Base-by-base conservation (phyloP, 2,329 filamentous ascomycete species). In the Xylariales sp. region DNA sequence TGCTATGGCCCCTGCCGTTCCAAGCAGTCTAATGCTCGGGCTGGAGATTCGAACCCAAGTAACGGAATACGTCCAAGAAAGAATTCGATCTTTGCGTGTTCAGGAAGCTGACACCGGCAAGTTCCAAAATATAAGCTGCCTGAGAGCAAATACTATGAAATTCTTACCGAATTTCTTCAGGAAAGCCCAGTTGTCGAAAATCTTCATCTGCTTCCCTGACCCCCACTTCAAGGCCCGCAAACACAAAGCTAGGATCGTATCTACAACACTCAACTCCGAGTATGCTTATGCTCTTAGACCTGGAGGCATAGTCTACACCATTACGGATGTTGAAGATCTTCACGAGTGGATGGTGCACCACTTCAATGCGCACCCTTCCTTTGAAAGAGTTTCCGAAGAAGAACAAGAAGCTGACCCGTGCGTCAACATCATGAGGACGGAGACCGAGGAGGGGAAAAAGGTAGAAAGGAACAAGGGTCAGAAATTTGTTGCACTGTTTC, bases 201-300 rank as follows among this genome's bases (percentile, higher is more conserved):
- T 97, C 57, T 98, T 98, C 62, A 86, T 98, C 53, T 98, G 93
- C 69, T 98, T 98, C 59, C 93, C 93, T 1, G 93, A 98, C 56
- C 93, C 93, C 42, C 93, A 98, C 64, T 98, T 98, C 72, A 98
- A 98, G 66, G 81, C 88, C 11, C 78, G 91, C 46, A 98, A 98
- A 64, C 93, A 97, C 70, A 98, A 98, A 66, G 90, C 90, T 27
- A 76, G 93, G 27, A 98, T 98, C 52, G 88, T 98, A 3, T 93
- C 87, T 16, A 76, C 85, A 29, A 89, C 88, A 12, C 69, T 98
- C 37, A 90, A 88, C 54, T 87, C 89, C 0, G 93, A 98, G 63
- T 98, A 98, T 57, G 93, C 93, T 0, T 97, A 85, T 58, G 87
- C 85, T 8, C 57, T 97, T 45, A 73, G 74, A 28, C 89, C 90